Base-by-base conservation (phyloP, 2,329 filamentous ascomycete species). In the Hymenoscyphus fructigenus region DNA sequence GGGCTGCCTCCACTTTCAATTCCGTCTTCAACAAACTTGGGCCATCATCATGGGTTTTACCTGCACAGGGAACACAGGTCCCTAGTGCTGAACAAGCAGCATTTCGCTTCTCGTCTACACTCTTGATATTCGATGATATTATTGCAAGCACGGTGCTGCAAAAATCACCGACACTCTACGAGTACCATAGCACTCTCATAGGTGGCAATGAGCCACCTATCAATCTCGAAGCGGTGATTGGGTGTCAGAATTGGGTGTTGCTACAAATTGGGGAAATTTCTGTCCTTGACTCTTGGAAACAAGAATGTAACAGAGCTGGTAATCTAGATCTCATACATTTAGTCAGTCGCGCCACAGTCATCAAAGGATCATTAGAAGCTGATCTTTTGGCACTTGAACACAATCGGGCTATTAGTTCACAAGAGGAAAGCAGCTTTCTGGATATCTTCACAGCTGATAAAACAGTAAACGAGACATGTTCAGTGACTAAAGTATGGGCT, bases 261-360 rank as follows among this genome's bases (percentile, higher is more conserved):
- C 75, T 83, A 53, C 75, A 80, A 12, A 79, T 88, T 38, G 81
- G 81, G 17, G 80, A 85, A 57, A 81, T 85, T 53, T 78, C 84
- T 4, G 73, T 79, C 2, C 78, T 89, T 6, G 81, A 84, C 60
- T 78, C 81, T 1, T 88, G 85, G 85, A 88, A 88, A 75, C 81
- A 83, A 71, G 75, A 79, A 44, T 79, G 79, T 69, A 81, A 76
- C 59, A 73, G 73, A 57, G 69, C 73, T 4, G 81, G 81, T 4
- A 78, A 77, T 0, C 75, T 87, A 1, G 82, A 82, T 12, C 60
- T 75, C 2, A 71, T 76, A 3, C 79, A 84, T 63, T 77, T 86
- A 5, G 75, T 83, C 10, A 71, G 74, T 3, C 81, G 82, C 17
- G 82, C 80, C 1, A 74, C 76, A 9, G 66, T 75, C 3, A 79